Conservation (phyloP, 2,329 filamentous ascomycete species). For the Epichloe aotearoae region DNA sequence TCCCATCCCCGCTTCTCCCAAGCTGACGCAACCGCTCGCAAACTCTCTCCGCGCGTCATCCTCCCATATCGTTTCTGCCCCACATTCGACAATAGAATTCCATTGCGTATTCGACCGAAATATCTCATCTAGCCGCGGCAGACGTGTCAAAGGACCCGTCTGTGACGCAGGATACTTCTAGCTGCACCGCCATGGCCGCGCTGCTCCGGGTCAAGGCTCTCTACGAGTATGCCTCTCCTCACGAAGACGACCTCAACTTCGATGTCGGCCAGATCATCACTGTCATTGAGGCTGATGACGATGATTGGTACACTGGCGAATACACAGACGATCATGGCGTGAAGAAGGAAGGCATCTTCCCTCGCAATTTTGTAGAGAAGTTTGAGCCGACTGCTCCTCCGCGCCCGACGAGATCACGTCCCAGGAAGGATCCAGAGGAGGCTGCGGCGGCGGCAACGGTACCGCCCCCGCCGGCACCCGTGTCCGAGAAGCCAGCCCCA, state of each 20-base stretch:
- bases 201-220: constrained; percentile 92
- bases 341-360: constrained; percentile 79
- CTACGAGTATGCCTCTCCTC: constrained; percentile 84
- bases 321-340: constrained; percentile 64
- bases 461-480: constrained; percentile 17
- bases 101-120: background rate
- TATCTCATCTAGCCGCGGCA: constrained; percentile 5
- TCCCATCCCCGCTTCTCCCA: constrained; percentile 7
- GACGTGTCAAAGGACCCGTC: constrained; percentile 6
- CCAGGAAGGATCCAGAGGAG: constrained; percentile 42
- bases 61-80: constrained; percentile 2
- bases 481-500: constrained; percentile 13
- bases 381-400: constrained; percentile 86
- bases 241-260: constrained; percentile 93
- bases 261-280: constrained; percentile 77
- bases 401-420: constrained; percentile 61
- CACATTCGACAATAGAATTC: background rate
- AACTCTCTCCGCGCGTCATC: background rate
- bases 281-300: constrained; percentile 83
- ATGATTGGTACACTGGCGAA: constrained; percentile 86
- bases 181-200: constrained; percentile 46
- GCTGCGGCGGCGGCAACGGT: constrained; percentile 22
- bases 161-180: constrained; percentile 3
- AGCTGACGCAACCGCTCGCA: constrained; percentile 7
- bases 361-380: constrained; percentile 93